Evolutionary conservation across 805 yeast species (phyloP).

Genomic region (Nakazawaea wickerhamii): DNA sequence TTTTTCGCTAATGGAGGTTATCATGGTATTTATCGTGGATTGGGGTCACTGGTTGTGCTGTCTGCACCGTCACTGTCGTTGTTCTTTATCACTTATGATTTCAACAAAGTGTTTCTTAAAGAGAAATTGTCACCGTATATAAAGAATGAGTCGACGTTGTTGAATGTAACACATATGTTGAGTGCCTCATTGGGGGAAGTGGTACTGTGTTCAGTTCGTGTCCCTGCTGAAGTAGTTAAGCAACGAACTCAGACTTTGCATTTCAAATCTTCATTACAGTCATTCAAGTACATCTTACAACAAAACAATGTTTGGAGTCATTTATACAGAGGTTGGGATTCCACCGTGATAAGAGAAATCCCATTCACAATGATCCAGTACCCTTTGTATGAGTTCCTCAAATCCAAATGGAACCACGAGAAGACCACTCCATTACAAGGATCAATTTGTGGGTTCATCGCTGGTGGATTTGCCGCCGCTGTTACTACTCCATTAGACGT

Average conservation of each 20-base stretch:
- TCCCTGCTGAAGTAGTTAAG: slow-evolving; percentile 94
- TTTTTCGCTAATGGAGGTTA: slow-evolving; percentile 92
- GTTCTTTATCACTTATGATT: slow-evolving; percentile 81
- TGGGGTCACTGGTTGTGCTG: slow-evolving; percentile 90
- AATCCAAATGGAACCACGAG: slow-evolving; percentile 48
- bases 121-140: slow-evolving; percentile 18
- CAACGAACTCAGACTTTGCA: slow-evolving; percentile 84
- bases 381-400: slow-evolving; percentile 85
- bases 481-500: slow-evolving; percentile 77
- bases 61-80: slow-evolving; percentile 86
- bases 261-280: slow-evolving; percentile 53
- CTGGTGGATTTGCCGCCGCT: slow-evolving; percentile 82
- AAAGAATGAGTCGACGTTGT: slow-evolving; percentile 24
- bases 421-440: slow-evolving; percentile 65
- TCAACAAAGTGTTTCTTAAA: slow-evolving; percentile 42
- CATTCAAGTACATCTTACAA: slow-evolving; percentile 55
- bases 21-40: slow-evolving; percentile 83
- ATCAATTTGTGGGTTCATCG: slow-evolving; percentile 76
- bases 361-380: slow-evolving; percentile 96
- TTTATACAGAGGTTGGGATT: slow-evolving; percentile 87
- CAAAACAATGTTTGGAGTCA: slow-evolving; percentile 62
- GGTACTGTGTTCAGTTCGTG: slow-evolving; percentile 90
- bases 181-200: slow-evolving; percentile 88
- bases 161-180: slow-evolving; percentile 67
- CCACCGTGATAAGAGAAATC: slow-evolving; percentile 91